Evolutionary conservation across 371 early-diverging fungal species (phyloP).

Genomic region (Lichtheimia ramosa): DNA sequence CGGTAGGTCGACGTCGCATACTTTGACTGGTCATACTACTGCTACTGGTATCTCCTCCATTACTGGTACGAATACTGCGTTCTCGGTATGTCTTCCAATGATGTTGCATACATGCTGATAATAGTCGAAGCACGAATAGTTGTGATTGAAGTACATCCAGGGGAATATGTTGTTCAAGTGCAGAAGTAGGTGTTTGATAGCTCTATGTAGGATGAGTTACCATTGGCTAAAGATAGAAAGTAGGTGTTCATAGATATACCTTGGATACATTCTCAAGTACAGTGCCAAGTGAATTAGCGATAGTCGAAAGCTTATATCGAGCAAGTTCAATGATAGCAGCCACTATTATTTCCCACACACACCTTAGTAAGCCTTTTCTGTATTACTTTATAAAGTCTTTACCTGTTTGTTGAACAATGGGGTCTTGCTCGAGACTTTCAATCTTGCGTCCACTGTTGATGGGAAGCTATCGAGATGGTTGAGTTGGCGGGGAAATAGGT

Average conservation of each 20-base stretch:
- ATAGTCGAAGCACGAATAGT: constrained; percentile 68
- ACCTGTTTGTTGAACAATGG: constrained; percentile 65
- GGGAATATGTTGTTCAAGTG: constrained; percentile 54
- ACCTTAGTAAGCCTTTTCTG: neutral
- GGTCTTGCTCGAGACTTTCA: constrained; percentile 63
- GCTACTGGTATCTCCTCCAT: too few relatives aligned
- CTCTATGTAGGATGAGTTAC: neutral
- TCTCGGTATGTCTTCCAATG: constrained; percentile 67
- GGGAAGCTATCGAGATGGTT: constrained; percentile 47
- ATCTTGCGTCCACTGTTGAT: constrained; percentile 52
- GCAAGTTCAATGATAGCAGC: constrained; percentile 67
- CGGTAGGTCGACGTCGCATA: constrained; percentile 10
- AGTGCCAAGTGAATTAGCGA: constrained; percentile 54
- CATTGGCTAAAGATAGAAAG: neutral
- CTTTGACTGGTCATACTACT: constrained; percentile 9
- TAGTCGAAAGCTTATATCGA: constrained; percentile 52
- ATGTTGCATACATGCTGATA: constrained; percentile 74
- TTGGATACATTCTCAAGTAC: constrained; percentile 64
- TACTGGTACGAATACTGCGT: neutral
- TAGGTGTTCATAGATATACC: constrained; percentile 32
- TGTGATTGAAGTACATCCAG: constrained; percentile 74
- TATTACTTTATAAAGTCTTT: neutral
- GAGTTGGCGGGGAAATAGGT: neutral
- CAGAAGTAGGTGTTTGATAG: constrained; percentile 17
- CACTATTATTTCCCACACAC: constrained; percentile 21